These are phyloP conservation scores for Fusarium gaditjirri DNA, from an alignment of 2,329 filamentous ascomycete species.

Conservation along the genomic window DNA sequence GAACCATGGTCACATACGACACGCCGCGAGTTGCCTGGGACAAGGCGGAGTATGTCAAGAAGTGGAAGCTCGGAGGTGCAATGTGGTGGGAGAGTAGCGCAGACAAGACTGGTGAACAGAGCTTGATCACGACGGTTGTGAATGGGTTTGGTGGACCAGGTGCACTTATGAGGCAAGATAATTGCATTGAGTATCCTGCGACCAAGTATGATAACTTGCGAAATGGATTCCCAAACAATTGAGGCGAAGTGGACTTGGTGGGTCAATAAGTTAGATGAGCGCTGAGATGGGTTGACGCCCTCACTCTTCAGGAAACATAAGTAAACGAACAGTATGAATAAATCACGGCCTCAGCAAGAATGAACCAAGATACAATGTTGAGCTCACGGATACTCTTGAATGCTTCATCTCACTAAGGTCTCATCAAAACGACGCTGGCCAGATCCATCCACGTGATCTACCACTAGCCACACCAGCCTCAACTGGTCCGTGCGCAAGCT, in stretches of 20 bases:
- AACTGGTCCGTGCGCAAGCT: constrained; percentile 45
- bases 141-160: constrained; percentile 64
- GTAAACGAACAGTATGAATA: constrained; percentile 1
- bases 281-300: not conserved
- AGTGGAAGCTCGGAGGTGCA: constrained; percentile 78
- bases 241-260: constrained; percentile 18
- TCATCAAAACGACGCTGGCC: not conserved
- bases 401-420: too few relatives aligned
- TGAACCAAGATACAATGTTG: not conserved
- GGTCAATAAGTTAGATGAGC: not conserved
- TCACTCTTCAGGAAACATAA: not conserved
- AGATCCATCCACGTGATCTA: constrained; percentile 26
- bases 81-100: constrained; percentile 98
- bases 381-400: not conserved
- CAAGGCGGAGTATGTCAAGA: constrained; percentile 79
- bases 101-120: constrained; percentile 73
- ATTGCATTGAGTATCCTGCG: constrained; percentile 71
- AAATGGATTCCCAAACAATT: constrained; percentile 63
- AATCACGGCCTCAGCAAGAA: not conserved
- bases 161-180: constrained; percentile 62
- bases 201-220: constrained; percentile 78
- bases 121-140: constrained; percentile 75
- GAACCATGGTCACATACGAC: constrained; percentile 83
- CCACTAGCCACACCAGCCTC: constrained; percentile 32
- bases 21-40: constrained; percentile 71